phyloP scores from a whole-genome alignment of 805 yeast genomes.

The Candida michaelii region DNA sequence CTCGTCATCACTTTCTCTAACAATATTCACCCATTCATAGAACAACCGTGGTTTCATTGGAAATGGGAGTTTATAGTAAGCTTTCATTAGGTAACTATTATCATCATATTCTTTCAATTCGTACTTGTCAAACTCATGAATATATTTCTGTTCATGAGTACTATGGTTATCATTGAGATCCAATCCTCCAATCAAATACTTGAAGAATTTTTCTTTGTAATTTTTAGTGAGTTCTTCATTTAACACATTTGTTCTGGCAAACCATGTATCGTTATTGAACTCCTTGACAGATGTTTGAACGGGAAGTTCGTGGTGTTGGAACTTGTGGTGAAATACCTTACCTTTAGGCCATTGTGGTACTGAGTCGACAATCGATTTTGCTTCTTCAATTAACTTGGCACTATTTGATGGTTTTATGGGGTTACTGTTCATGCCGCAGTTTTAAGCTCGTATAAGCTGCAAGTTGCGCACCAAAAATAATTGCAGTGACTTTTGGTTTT shows the following conservation, averaged over 20 bases:
- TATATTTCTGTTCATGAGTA: constrained; percentile 35
- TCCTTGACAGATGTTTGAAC: constrained; percentile 4
- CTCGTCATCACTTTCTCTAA: constrained; percentile 17
- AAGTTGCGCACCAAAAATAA: no score
- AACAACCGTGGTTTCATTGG: constrained; percentile 37
- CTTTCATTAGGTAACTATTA: constrained; percentile 29
- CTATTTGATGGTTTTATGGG: constrained; percentile 6
- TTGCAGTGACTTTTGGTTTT: no score
- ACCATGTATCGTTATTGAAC: constrained; percentile 16
- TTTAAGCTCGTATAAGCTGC: no score
- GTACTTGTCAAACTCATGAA: constrained; percentile 31
- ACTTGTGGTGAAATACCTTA: constrained; percentile 5
- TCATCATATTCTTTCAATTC: constrained; percentile 19
- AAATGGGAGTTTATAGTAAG: constrained; percentile 35
- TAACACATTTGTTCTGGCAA: constrained; percentile 16
- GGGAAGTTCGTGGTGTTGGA: background rate
- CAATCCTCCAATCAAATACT: constrained; percentile 17
- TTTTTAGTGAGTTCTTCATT: constrained; percentile 5
- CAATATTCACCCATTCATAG: constrained; percentile 35
- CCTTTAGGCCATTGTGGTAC: constrained; percentile 10
- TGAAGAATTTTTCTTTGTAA: constrained; percentile 12
- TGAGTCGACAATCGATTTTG: constrained; percentile 7
- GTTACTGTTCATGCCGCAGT: constrained; percentile 2
- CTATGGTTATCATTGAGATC: constrained; percentile 25
- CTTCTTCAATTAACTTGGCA: constrained; percentile 2